These are phyloP conservation scores for Meredithiella fracta DNA, from an alignment of 2,329 filamentous ascomycete genomes.

Conservation along the genomic window DNA sequence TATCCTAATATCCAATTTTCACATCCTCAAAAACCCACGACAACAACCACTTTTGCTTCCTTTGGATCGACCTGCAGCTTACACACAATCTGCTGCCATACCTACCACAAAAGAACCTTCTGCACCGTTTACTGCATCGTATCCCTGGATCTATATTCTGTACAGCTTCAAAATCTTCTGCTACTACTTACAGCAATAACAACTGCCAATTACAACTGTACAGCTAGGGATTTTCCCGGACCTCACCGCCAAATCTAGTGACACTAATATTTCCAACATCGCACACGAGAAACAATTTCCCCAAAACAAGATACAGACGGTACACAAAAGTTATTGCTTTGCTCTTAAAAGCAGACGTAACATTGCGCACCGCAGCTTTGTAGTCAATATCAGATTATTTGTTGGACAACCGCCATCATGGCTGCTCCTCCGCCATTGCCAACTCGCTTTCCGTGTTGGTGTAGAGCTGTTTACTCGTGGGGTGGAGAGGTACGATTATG, in stretches of 20 bases:
- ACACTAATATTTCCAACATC: background rate
- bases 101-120: background rate
- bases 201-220: background rate
- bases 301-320: background rate
- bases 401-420: constrained; percentile 24
- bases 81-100: background rate
- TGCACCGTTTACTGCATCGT: background rate
- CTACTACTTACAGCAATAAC: background rate
- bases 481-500: constrained; percentile 53
- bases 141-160: background rate
- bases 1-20: background rate
- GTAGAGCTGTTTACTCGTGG: constrained; percentile 81
- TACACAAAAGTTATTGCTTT: background rate
- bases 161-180: background rate
- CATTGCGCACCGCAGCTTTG: background rate
- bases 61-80: background rate
- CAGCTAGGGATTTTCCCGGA: background rate
- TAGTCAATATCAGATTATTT: background rate
- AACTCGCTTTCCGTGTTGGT: constrained; percentile 77
- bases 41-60: background rate
- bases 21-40: too few species aligned
- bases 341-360: background rate
- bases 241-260: background rate
- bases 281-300: background rate
- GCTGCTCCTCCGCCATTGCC: constrained; percentile 46